Conservation (phyloP, 78 protist genomes). For the Dictyostelium purpureum region DNA sequence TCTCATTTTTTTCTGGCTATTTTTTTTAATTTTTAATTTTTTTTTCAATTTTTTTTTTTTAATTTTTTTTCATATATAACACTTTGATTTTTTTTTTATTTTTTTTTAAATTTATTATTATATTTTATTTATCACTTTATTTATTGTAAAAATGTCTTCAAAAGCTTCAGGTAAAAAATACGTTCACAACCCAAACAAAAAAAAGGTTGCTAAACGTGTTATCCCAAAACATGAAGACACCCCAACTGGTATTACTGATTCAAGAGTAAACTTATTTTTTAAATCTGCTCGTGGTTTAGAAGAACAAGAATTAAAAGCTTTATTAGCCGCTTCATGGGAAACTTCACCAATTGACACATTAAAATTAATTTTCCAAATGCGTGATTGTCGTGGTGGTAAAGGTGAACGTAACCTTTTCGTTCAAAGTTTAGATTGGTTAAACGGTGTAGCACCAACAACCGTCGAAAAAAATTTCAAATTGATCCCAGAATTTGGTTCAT, state of each 20-base stretch:
- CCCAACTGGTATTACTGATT: slow-evolving; percentile 14
- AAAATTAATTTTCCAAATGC: slow-evolving; percentile 46
- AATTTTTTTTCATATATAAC: too few relatives aligned
- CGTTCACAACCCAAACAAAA: not conserved
- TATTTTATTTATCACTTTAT: too few relatives aligned
- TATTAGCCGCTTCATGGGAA: slow-evolving; percentile 46
- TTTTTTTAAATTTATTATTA: too few relatives aligned
- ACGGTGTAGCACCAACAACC: not conserved
- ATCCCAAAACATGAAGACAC: slow-evolving; percentile 1
- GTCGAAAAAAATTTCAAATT: slow-evolving; percentile 34
- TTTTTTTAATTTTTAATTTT: too few relatives aligned
- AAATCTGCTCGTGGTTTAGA: slow-evolving; percentile 41
- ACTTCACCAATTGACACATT: slow-evolving; percentile 53
- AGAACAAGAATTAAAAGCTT: not conserved
- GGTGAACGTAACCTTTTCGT: slow-evolving; percentile 51
- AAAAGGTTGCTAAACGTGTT: not conserved
- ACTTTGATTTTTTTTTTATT: too few relatives aligned
- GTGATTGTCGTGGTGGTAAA: slow-evolving; percentile 81
- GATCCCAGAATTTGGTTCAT: slow-evolving; percentile 72
- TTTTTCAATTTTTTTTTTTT: too few relatives aligned
- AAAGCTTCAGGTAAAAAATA: not conserved
- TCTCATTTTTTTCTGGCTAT: too few relatives aligned
- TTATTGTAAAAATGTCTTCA: too few relatives aligned
- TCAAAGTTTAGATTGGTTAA: slow-evolving; percentile 34
- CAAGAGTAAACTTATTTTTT: slow-evolving; percentile 62